phyloP scores from a whole-genome alignment of 1,284 basidiomycete genomes.

The Puccinia polysora region DNA sequence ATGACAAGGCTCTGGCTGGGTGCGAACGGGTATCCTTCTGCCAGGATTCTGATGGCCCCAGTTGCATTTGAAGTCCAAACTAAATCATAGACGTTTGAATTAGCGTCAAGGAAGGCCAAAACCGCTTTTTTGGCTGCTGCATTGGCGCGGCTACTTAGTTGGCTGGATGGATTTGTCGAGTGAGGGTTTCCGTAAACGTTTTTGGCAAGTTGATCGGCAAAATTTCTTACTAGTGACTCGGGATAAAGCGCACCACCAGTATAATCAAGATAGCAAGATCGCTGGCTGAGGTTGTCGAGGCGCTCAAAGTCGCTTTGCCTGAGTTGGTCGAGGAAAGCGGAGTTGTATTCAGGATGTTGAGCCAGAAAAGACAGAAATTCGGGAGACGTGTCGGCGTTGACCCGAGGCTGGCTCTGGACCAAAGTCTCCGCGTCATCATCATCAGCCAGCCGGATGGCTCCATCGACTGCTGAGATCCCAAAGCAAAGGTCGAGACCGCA shows the following conservation, averaged over 20 bases:
- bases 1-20: conserved; percentile 45
- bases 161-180: conserved; percentile 66
- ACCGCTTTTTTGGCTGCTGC: conserved; percentile 66
- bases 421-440: conserved; percentile 10
- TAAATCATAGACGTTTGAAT: conserved; percentile 65
- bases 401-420: background rate
- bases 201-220: conserved; percentile 63
- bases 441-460: conserved; percentile 10
- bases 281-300: conserved; percentile 57
- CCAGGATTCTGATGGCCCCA: conserved; percentile 70
- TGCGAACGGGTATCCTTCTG: conserved; percentile 69
- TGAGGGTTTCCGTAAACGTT: conserved; percentile 73
- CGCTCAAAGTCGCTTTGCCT: conserved; percentile 66
- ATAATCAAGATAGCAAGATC: conserved; percentile 64
- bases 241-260: conserved; percentile 74
- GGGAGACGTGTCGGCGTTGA: conserved; percentile 2
- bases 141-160: conserved; percentile 63
- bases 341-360: conserved; percentile 55
- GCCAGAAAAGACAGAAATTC: conserved; percentile 40
- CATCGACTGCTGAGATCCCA: background rate
- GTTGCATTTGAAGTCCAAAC: conserved; percentile 76
- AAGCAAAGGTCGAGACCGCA: conserved; percentile 14
- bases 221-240: conserved; percentile 65
- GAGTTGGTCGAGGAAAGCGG: conserved; percentile 63
- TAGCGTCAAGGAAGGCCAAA: conserved; percentile 67